Base-by-base conservation (phyloP, 2,329 filamentous ascomycete genomes). In the Trichoderma sp. region DNA sequence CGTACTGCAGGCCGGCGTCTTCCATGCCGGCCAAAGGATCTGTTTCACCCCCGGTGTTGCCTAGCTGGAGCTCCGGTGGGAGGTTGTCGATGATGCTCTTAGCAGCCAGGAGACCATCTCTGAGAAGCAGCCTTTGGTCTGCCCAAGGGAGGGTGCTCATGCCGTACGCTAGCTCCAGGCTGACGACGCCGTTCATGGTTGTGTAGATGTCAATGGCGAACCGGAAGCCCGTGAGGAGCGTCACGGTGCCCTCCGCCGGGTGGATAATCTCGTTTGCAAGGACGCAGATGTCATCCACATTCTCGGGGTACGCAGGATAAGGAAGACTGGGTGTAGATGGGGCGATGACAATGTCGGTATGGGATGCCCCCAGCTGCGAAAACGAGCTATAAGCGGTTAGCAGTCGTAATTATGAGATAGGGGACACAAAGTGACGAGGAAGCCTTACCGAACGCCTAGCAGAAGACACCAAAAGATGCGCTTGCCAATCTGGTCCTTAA, bases 401-500 rank as follows among this genome's bases (percentile, higher is more conserved):
- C 9, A 14, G 7, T 3, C 1, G 9, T 39, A 10, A 14, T 10
- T 34, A 41, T 21, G 28, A 52, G 30, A n/a, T n/a, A n/a, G n/a
- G n/a, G n/a, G n/a, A n/a, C n/a, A n/a, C n/a, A n/a, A n/a, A n/a
- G n/a, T n/a, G n/a, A n/a, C n/a, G n/a, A n/a, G n/a, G n/a, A n/a
- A 34, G 28, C 19, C 80, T 68, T 78, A 88, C 84, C 88, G 84
- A 66, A 91, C 85, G 41, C 89, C 89, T 5, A 93, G 85, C 67
- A 95, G 87, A 69, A 93, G 83, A 24, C 91, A 89, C 88, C 93
- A 97, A 75, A 96, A 97, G 47, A 96, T 88, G 68, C 90, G 85
- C 74, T 90, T 90, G 54, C 89, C 87, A 54, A 91, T 84, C 75
- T 93, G 89, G 71, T 89, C 86, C 72, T 88, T 88, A 59, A 93